A percentile compares a stretch with the other conserved stretches of the same genome.
Evolutionary conservation across 208 protist species (phyloP).

Genomic region (Sergeia podlipaevii): DNA sequence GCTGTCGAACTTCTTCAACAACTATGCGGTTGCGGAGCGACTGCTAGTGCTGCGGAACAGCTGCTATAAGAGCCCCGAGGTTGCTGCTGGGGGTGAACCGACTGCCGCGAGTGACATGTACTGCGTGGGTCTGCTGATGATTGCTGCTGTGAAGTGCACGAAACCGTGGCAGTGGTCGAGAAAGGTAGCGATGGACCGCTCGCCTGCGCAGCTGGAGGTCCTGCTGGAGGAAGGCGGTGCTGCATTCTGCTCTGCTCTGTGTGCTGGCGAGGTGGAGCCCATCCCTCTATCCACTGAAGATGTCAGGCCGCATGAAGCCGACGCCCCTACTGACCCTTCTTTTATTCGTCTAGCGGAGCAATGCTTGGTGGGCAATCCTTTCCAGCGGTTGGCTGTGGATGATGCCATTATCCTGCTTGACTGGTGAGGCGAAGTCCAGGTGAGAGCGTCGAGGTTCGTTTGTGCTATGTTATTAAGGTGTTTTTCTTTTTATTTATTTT

Average conservation of each 20-base stretch:
- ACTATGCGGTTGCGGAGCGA: slow-evolving; percentile 4
- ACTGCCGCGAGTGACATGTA: slow-evolving; percentile 23
- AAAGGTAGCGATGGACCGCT: slow-evolving; percentile 5
- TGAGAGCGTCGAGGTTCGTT: not conserved
- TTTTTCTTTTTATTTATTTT: slow-evolving; percentile 6
- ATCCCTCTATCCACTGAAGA: slow-evolving; percentile 2
- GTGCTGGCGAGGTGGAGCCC: slow-evolving; percentile 9
- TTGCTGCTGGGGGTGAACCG: slow-evolving; percentile 10
- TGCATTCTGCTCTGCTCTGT: slow-evolving; percentile 16
- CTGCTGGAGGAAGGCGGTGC: slow-evolving; percentile 10
- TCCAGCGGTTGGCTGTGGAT: no score
- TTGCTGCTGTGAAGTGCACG: slow-evolving; percentile 19
- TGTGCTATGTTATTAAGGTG: not conserved
- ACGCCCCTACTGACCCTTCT: not conserved
- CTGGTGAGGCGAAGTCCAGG: not conserved
- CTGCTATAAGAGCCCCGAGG: slow-evolving; percentile 30
- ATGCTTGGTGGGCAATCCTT: no score
- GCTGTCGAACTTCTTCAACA: slow-evolving; percentile 16
- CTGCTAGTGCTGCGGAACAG: slow-evolving; percentile 13
- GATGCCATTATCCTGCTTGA: not conserved
- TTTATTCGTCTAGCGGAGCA: no score
- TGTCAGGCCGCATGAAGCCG: slow-evolving; percentile 6
- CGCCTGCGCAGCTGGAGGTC: slow-evolving; percentile 1
- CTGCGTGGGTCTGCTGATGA: slow-evolving; percentile 15
- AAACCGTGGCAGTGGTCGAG: slow-evolving; percentile 27